A percentile compares a stretch with the other conserved stretches of the same genome.
Conservation (phyloP, 306 rosid genomes). For the Lathyrus sativus region DNA sequence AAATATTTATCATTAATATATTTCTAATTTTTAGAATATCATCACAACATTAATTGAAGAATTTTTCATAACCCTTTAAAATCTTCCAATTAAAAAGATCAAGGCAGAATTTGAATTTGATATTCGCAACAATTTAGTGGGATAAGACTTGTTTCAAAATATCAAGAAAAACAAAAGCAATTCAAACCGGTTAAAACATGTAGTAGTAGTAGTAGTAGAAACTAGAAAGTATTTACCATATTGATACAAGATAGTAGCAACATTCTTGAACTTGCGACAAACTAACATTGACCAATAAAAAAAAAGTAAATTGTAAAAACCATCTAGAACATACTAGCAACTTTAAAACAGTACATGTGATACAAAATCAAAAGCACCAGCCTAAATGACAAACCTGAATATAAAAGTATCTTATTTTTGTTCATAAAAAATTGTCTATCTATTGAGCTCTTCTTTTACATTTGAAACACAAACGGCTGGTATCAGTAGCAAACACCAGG, state of each 20-base stretch:
- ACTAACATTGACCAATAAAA: constrained; percentile 7
- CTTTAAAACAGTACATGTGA: constrained; percentile 39
- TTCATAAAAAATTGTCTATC: constrained; percentile 46
- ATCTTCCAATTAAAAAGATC: too few relatives aligned
- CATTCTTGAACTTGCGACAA: constrained; percentile 6
- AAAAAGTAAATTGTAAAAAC: not conserved
- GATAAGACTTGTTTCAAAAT: too few relatives aligned
- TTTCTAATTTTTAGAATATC: too few relatives aligned
- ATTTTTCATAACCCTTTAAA: too few relatives aligned
- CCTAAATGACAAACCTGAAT: constrained; percentile 46
- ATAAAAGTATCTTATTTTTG: constrained; percentile 39
- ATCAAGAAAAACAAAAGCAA: too few relatives aligned
- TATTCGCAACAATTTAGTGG: too few relatives aligned
- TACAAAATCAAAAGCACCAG: constrained; percentile 45
- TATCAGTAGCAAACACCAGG: constrained; percentile 37
- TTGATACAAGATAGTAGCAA: constrained; percentile 1
- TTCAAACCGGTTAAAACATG: not conserved
- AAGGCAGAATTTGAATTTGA: too few relatives aligned
- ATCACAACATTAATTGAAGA: too few relatives aligned
- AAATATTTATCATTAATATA: too few relatives aligned
- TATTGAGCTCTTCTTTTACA: constrained; percentile 48
- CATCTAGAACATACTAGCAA: constrained; percentile 28
- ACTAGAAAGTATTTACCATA: not conserved
- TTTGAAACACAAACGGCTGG: constrained; percentile 51
- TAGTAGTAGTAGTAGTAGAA: not conserved